phyloP scores from a whole-genome alignment of 768 basidiomycete species.

The Collybia sp. region DNA sequence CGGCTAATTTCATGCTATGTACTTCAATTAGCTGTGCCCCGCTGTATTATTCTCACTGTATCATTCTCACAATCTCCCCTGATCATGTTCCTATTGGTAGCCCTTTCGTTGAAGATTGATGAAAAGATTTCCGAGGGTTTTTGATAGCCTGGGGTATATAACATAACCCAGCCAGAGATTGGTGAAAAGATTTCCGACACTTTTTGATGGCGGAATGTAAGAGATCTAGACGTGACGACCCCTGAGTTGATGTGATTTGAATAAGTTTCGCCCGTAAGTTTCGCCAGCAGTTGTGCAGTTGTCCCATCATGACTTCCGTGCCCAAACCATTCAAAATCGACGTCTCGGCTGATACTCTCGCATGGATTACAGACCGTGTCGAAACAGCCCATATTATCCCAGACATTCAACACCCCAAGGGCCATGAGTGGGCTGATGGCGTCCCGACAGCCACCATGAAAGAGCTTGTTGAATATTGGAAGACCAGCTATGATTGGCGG shows the following conservation, averaged over 20 bases:
- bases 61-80: no score
- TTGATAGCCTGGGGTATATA: no score
- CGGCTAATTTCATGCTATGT: slow-evolving; percentile 8
- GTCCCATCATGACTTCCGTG: not conserved
- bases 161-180: no score
- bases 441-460: slow-evolving; percentile 34
- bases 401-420: slow-evolving; percentile 37
- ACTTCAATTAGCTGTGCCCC: not conserved
- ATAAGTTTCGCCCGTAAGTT: not conserved
- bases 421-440: slow-evolving; percentile 44
- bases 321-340: slow-evolving; percentile 33
- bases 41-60: no score
- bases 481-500: slow-evolving; percentile 43
- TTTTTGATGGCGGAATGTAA: no score
- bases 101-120: no score
- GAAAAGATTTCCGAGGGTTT: no score
- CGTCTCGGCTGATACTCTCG: slow-evolving; percentile 31
- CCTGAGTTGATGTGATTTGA: not conserved
- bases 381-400: slow-evolving; percentile 35
- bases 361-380: slow-evolving; percentile 36
- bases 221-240: no score
- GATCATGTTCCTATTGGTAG: no score
- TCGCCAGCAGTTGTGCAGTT: not conserved
- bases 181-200: no score
- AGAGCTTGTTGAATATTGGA: slow-evolving; percentile 42